Base-by-base conservation (phyloP, 805 yeast species). In the Wickerhamiella domercqiae region DNA sequence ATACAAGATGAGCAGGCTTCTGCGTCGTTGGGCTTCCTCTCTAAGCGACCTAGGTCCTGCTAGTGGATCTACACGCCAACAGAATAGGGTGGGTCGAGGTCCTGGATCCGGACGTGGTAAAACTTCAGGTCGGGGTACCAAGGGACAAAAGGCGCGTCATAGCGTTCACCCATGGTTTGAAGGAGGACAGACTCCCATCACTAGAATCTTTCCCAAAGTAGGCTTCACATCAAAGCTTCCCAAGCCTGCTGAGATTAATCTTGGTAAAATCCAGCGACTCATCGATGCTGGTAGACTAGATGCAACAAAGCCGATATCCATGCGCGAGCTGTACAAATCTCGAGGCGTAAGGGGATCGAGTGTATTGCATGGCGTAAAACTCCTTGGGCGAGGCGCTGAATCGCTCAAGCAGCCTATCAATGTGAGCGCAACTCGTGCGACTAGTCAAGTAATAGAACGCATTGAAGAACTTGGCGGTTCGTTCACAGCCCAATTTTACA, bases 101-200 rank as follows among this genome's bases (percentile, higher is more conserved):
- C 94, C 94, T 18, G 84, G 93, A 30, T 78, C 93, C 26, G 62
- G 60, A 18, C 66, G 71, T 47, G 98, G 98, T 64, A 86, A 87
- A 60, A 90, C 97, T 3, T 74, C 96, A 5, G 94, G 94, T 35
- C 71, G 97, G 58, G 98, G 98, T 67, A 94, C 82, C 53, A 90
- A 90, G 63, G 98, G 98, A 73, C 97, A 87, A 58, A 87, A 87
- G 63, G 95, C 97, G 7, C 73, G 97, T 61, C 80, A 87, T 28
- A 71, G 76, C 30, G 87, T 87, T 21, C 87, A 84, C 39, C 72
- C 78, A 41, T 82, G 93, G 87, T 83, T 87, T 56, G 98, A 90
- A 66, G 98, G 98, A 73, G 97, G 98, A 56, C 98, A 90, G 57
- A 90, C 97, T 2, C 97, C 96, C 19, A 73, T 78, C 54, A 73